Base-by-base conservation (phyloP, 768 basidiomycete genomes). In the Glaciozyma martinii region DNA sequence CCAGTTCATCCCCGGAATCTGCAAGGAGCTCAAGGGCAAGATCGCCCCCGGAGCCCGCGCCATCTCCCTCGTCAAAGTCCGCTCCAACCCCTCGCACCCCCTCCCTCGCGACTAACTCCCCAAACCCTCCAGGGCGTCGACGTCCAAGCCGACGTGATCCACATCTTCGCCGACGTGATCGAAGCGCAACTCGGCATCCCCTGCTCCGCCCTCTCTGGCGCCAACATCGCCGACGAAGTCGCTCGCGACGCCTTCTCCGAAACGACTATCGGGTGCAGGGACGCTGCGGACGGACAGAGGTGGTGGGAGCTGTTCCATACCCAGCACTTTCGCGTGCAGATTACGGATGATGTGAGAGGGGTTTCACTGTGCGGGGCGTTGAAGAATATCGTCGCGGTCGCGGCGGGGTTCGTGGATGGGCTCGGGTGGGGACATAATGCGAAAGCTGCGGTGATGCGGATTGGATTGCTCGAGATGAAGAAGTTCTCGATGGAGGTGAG, bases 361-460 rank as follows among this genome's bases (percentile, higher is more conserved):
- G 80, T 80, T 29, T 75, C 73, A 32, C 76, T 81, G 32, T 79
- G 79, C 57, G 80, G 80, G 1, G 80, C 80, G 10, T 71, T 81
- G 33, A 81, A 81, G 76, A 80, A 78, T 67, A 77, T 81, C 59
- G 79, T 81, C 0, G 79, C 80, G 12, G 76, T 81, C 29, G 80
- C 78, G 25, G 80, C 79, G 23, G 80, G 80, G 0, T 74, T 81
- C 46, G 68, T 76, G 27, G 80, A 81, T 60, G 80, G 80, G 18
- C 65, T 81, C 3, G 74, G 74, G 27, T 79, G 76, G 73, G 79
- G 79, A 25, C 75, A 76, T 71, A 79, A 79, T 71, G 72, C 77
- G n/a, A 78, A 78, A 66, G 79, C 79, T 32, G 80, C 80, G 32
- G 77, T 81, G 73, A 81, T 81, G 78, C 74, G 80, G 30, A 79